phyloP scores from a whole-genome alignment of 2,329 filamentous ascomycete genomes.

The Cladophialophora psammophila region DNA sequence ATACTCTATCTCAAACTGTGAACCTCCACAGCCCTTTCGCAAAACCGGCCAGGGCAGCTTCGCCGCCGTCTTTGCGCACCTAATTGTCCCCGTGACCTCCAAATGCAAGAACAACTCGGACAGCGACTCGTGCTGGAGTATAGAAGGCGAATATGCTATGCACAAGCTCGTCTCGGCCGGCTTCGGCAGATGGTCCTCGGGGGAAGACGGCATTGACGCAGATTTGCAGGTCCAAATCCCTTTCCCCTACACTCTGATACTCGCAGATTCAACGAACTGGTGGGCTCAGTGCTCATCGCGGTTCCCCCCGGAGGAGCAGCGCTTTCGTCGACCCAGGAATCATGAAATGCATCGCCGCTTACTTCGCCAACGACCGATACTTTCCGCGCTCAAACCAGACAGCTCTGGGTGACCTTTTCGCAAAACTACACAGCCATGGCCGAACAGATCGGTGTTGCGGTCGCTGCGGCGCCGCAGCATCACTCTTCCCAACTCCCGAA shows the following conservation, averaged over 20 bases:
- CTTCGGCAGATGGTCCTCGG: background rate
- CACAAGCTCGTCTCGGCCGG: background rate
- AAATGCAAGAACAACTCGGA: background rate
- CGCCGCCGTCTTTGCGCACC: conserved; percentile 6
- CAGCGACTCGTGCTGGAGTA: background rate
- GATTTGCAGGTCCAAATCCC: background rate
- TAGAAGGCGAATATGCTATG: conserved; percentile 9
- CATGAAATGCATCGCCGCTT: background rate
- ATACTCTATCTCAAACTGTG: background rate
- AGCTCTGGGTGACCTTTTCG: background rate
- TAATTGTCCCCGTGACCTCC: background rate
- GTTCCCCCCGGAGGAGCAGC: background rate
- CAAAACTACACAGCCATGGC: background rate
- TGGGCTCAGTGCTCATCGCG: background rate
- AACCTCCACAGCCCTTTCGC: background rate
- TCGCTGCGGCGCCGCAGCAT: background rate
- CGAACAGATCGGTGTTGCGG: background rate
- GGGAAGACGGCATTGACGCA: background rate
- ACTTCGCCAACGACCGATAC: background rate
- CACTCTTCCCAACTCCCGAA: background rate
- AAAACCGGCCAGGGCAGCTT: background rate
- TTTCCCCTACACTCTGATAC: background rate
- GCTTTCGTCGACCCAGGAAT: background rate
- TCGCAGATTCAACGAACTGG: background rate
- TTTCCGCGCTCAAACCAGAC: background rate